Evolutionary conservation across 1,284 basidiomycete genomes (phyloP).

Genomic region (Microbotryum lychnidis-dioicae): DNA sequence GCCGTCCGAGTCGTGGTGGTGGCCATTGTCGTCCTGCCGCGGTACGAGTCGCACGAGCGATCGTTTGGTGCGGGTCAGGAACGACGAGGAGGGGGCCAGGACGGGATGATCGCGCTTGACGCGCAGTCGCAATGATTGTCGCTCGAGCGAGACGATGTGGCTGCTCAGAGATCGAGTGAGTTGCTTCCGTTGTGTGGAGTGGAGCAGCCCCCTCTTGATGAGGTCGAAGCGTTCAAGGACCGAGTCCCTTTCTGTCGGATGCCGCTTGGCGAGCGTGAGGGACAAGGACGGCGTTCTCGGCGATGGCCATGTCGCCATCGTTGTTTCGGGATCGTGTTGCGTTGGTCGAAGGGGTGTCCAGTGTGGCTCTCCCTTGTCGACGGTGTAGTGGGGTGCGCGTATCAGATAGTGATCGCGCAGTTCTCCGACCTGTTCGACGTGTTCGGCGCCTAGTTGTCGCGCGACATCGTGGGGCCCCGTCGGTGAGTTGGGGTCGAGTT

Average conservation of each 20-base stretch:
- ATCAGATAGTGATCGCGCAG: conserved; percentile 77
- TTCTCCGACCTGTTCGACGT: conserved; percentile 82
- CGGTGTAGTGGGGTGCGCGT: conserved; percentile 44
- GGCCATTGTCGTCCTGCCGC: not conserved
- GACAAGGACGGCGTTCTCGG: not conserved
- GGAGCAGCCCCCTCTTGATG: conserved; percentile 33
- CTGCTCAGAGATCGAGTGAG: conserved; percentile 1
- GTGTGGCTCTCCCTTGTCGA: not conserved
- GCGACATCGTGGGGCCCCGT: conserved; percentile 42
- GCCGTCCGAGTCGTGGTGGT: not conserved
- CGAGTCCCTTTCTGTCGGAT: conserved; percentile 42
- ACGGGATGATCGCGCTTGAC: conserved; percentile 32
- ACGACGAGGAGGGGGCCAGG: conserved; percentile 12
- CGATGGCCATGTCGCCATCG: not conserved
- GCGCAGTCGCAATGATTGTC: conserved; percentile 29
- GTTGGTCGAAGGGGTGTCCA: not conserved
- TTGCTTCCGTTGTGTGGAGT: not conserved
- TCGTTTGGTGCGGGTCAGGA: not conserved
- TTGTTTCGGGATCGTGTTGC: not conserved
- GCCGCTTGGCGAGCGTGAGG: conserved; percentile 2
- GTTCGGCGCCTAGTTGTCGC: conserved; percentile 61
- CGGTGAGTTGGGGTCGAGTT: conserved; percentile 52
- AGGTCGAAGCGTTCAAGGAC: conserved; percentile 51
- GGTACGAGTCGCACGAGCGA: not conserved
- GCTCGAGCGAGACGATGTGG: conserved; percentile 27